These are phyloP conservation scores for Nakataea oryzae DNA, from an alignment of 2,329 filamentous ascomycete genomes.

Conservation along the genomic window DNA sequence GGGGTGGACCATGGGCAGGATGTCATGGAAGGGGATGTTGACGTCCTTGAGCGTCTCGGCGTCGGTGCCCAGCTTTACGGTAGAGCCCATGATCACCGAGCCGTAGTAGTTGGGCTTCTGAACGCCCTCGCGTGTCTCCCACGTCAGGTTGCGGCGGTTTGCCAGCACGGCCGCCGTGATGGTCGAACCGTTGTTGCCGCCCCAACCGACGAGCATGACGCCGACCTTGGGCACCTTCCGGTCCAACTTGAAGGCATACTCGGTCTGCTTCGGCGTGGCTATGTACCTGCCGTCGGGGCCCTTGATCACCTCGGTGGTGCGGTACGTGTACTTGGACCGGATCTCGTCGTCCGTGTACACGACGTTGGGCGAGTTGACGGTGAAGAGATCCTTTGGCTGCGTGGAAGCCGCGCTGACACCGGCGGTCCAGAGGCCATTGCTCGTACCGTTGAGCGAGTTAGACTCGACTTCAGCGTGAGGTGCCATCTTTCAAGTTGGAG, in stretches of 20 bases:
- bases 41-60: slow-evolving; percentile 75
- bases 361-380: slow-evolving; percentile 86
- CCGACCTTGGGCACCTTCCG: slow-evolving; percentile 88
- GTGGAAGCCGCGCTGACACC: slow-evolving; percentile 32
- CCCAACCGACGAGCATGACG: slow-evolving; percentile 95
- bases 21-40: slow-evolving; percentile 90
- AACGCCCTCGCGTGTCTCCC: slow-evolving; percentile 88
- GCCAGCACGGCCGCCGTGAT: slow-evolving; percentile 95
- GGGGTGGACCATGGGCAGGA: slow-evolving; percentile 94
- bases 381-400: slow-evolving; percentile 57
- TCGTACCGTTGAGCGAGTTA: slow-evolving; percentile 47
- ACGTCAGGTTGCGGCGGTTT: slow-evolving; percentile 75
- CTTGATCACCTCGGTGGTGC: slow-evolving; percentile 74
- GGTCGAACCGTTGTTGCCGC: slow-evolving; percentile 96
- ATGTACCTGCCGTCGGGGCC: slow-evolving; percentile 63
- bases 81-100: slow-evolving; percentile 93
- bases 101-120: slow-evolving; percentile 94
- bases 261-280: slow-evolving; percentile 76
- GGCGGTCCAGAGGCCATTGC: slow-evolving; percentile 11
- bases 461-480: slow-evolving; percentile 67
- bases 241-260: slow-evolving; percentile 96
- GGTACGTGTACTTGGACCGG: slow-evolving; percentile 90
- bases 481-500: slow-evolving; percentile 57
- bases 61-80: slow-evolving; percentile 90
- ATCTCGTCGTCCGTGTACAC: slow-evolving; percentile 81